These are phyloP conservation scores for Candida smagusa DNA, from an alignment of 1,139 yeast species.

Conservation along the genomic window DNA sequence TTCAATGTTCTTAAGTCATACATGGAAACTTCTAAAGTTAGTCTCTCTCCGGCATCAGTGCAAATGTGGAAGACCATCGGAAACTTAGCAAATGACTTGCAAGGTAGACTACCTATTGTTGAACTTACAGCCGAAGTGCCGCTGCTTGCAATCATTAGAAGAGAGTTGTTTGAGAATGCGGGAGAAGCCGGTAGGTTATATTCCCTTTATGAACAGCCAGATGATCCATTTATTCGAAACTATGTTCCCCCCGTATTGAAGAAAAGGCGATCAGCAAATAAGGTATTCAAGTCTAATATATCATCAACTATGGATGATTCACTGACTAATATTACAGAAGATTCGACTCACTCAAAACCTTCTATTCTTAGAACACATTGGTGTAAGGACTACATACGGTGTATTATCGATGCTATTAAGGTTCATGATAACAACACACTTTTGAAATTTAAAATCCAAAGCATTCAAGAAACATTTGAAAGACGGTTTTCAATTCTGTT, in stretches of 20 bases:
- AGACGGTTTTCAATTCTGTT: slow-evolving; percentile 7
- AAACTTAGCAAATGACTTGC: slow-evolving; percentile 10
- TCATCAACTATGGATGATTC: no score
- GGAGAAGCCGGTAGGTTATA: slow-evolving; percentile 28
- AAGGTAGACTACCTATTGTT: slow-evolving; percentile 21
- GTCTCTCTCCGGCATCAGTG: slow-evolving; percentile 6
- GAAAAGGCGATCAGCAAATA: background rate
- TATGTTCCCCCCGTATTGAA: background rate
- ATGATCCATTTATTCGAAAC: no score
- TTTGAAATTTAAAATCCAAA: slow-evolving; percentile 1
- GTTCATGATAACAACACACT: no score
- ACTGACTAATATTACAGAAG: background rate
- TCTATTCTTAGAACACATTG: slow-evolving; percentile 8
- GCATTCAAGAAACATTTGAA: slow-evolving; percentile 7
- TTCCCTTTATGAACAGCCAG: slow-evolving; percentile 6
- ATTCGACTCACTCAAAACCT: background rate
- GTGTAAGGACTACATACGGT: slow-evolving; percentile 10
- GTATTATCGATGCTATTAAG: slow-evolving; percentile 7
- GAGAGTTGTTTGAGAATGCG: slow-evolving; percentile 30
- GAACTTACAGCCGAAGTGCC: slow-evolving; percentile 20
- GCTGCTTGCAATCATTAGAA: slow-evolving; percentile 24
- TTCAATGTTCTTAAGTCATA: slow-evolving; percentile 16
- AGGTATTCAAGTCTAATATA: no score
- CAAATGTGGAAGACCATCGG: background rate
- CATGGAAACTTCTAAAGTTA: slow-evolving; percentile 9